Evolutionary conservation across 73 alveolate species (phyloP), one percentile per base, ranked within the genome.

Genomic region (Uronychia setigera): DNA sequence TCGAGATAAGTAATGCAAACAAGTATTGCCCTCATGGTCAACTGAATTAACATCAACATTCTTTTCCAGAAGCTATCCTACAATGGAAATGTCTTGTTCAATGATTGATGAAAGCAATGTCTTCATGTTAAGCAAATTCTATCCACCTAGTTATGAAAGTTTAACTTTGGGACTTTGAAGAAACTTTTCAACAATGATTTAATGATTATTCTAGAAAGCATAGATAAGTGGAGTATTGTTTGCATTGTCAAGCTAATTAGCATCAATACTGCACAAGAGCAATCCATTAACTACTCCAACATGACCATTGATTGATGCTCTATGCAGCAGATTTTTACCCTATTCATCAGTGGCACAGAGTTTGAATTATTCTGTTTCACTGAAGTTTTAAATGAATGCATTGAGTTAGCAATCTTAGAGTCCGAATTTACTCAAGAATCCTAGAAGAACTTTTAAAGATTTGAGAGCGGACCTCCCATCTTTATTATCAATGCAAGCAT

Each of bases 271-370:
- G 29, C 58, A 67, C 34, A 46, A 14, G 28, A 80, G 86, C 25
- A 80, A 28, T 0, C 86, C 86, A n/a, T 34, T 80, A 28, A 80
- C 86, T 1, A 80, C 86, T 26, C 86, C 86, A 35, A 57, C 58
- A 57, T 80, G 86, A 0, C 86, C 86, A 28, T 67, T 32, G 29
- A 58, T 34, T 35, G 86, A 77, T 25, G 86, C 86, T 30, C 77
- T 1, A 57, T 80, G 86, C 1, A 80, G 46, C 19, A 80, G 35
- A 29, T 77, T 80, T 57, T 80, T 29, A 58, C 58, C 86, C 28
- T 32, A 79, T 29, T 46, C 86, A 26, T 80, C 33, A 5, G 26
- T 33, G n/a, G n/a, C n/a, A n/a, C n/a, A n/a, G 0, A 5, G n/a
- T 57, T 80, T 80, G 60, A 58, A 9, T 9, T 80, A 35, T 0